Conservation (phyloP, 1,139 yeast species). For the Suhomyces taliae region DNA sequence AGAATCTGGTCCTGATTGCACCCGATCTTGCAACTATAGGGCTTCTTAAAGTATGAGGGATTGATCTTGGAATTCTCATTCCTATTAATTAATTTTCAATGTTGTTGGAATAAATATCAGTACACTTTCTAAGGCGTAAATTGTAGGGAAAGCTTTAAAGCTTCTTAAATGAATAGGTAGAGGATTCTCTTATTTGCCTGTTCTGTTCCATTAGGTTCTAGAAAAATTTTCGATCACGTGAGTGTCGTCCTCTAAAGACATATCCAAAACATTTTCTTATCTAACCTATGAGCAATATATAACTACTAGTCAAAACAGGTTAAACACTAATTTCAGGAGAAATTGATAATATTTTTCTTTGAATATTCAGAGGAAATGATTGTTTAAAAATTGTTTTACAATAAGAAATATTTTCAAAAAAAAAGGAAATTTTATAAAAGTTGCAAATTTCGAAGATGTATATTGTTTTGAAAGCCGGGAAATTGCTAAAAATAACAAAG, state of each 20-base stretch:
- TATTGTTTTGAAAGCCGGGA: no score
- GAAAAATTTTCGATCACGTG: slow-evolving; percentile 10
- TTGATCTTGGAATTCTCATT: slow-evolving; percentile 11
- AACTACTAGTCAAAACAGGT: no score
- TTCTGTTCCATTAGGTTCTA: slow-evolving; percentile 10
- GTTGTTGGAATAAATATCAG: background rate
- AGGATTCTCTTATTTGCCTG: background rate
- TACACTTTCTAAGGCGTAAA: background rate
- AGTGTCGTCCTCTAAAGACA: background rate
- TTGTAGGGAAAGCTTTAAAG: background rate
- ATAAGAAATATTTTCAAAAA: no score
- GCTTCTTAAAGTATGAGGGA: slow-evolving; percentile 4
- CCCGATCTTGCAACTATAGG: slow-evolving; percentile 2
- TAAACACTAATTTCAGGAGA: no score
- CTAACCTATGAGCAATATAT: no score
- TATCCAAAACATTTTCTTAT: no score
- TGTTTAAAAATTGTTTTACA: no score
- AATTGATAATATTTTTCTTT: no score
- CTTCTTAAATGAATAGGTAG: background rate
- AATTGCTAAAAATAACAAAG: no score
- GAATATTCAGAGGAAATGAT: no score
- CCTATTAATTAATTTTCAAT: background rate
- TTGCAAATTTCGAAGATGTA: no score
- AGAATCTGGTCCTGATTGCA: slow-evolving; percentile 2
- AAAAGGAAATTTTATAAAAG: no score